A percentile compares a stretch with the other conserved stretches of the same genome.
These are phyloP conservation scores for Platanthera zijinensis DNA, from an alignment of 106 monocot species.

Conservation along the genomic window DNA sequence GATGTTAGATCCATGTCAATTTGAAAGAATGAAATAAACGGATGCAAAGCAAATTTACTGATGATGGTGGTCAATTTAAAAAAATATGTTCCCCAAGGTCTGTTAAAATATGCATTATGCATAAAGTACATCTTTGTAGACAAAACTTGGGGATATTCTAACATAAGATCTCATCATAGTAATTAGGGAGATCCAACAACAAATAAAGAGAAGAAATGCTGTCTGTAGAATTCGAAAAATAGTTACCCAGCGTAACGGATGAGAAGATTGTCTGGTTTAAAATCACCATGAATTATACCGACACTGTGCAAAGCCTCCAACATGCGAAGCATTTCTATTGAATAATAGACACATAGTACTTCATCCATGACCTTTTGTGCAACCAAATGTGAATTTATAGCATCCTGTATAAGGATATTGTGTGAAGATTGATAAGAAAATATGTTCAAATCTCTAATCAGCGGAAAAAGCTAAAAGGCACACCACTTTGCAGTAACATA, in stretches of 20 bases:
- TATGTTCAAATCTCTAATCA: not conserved
- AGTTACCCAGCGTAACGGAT: slow-evolving; percentile 78
- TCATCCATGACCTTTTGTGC: slow-evolving; percentile 70
- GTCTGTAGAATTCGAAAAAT: not conserved
- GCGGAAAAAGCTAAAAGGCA: not conserved
- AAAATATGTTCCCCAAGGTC: not conserved
- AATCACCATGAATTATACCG: slow-evolving; percentile 94
- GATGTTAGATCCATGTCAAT: not conserved
- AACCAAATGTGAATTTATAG: slow-evolving; percentile 81
- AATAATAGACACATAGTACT: slow-evolving; percentile 83
- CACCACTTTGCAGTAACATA: not conserved
- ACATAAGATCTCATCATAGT: not conserved
- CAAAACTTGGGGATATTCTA: not conserved
- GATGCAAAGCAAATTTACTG: not conserved
- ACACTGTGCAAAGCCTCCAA: slow-evolving; percentile 67
- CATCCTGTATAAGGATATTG: slow-evolving; percentile 46
- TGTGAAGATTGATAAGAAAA: slow-evolving; percentile 1
- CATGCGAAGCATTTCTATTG: slow-evolving; percentile 83
- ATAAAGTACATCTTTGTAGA: not conserved
- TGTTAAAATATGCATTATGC: too few relatives aligned
- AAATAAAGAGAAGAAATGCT: not conserved
- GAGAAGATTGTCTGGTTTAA: slow-evolving; percentile 94
- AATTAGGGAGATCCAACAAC: not conserved
- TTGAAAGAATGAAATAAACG: not conserved
- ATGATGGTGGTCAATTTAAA: not conserved